A percentile compares a stretch with the other conserved stretches of the same genome.
Evolutionary conservation across 768 basidiomycete genomes (phyloP).

Genomic region (Exidia glandulosa): DNA sequence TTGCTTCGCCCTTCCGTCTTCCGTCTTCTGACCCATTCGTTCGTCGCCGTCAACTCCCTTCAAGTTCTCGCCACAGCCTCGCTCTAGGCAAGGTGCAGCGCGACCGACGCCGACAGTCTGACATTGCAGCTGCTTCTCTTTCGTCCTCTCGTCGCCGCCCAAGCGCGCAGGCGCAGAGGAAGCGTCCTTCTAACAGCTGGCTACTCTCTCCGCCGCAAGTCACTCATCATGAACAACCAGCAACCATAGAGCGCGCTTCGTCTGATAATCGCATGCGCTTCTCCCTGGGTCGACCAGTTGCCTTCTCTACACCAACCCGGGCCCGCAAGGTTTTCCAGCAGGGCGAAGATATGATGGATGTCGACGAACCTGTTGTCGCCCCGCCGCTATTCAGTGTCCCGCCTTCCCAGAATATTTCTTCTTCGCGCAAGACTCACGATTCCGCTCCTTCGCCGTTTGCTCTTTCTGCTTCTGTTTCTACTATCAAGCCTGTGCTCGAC

Average conservation of each 20-base stretch:
- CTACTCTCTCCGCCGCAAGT: neutral
- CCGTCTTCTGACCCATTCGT: neutral
- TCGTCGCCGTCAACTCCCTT: neutral
- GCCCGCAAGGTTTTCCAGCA: neutral
- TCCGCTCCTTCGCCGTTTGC: constrained; percentile 1
- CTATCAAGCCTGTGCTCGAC: neutral
- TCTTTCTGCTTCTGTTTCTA: constrained; percentile 4
- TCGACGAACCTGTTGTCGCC: neutral
- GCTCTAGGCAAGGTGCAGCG: neutral
- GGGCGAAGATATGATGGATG: neutral
- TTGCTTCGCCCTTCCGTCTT: neutral
- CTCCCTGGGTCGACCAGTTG: neutral
- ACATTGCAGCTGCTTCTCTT: neutral
- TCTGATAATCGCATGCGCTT: neutral
- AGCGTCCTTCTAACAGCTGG: neutral
- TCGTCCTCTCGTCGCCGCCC: neutral
- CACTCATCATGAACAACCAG: neutral
- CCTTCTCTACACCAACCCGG: neutral
- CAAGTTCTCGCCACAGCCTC: neutral
- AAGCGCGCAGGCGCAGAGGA: neutral
- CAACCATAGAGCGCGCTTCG: neutral
- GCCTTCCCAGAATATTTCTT: neutral
- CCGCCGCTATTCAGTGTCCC: neutral
- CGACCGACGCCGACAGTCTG: neutral
- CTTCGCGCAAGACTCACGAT: neutral